Evolutionary conservation across 768 basidiomycete species (phyloP), one percentile per base, ranked within the genome.

Genomic region (Lactifluus hygrophoroides): DNA sequence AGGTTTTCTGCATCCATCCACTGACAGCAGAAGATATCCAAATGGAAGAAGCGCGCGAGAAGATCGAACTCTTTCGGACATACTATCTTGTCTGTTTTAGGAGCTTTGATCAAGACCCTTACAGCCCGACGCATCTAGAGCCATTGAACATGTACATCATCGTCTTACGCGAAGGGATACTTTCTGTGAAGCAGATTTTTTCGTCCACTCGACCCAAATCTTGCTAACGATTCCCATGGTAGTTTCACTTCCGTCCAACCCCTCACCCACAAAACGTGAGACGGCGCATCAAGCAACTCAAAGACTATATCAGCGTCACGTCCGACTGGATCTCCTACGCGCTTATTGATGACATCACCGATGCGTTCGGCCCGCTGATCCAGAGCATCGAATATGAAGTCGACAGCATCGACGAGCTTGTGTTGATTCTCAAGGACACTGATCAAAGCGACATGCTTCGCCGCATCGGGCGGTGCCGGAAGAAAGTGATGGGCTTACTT

Each of bases 291-390:
- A 98, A 96, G 73, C 96, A 98, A 69, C 88, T 99, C 62, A 96
- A 94, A 69, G 96, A 99, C 76, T 98, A 98, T 74, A 98, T 99
- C 70, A 88, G 81, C 63, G 96, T 98, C 67, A 98, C 96, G 9
- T 95, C 94, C 3, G 96, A 99, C 74, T 99, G 96, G 96, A 99
- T 99, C 64, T 97, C 94, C 5, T 99, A 99, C 66, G 96, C 96
- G 10, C 82, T 99, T 59, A 99, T 99, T 68, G 96, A 99, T 73
- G 96, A 99, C 73, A 98, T 99, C 70, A 98, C 96, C 48, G 96
- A 99, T 69, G 95, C 94, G 9, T 99, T 99, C 69, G 96, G 96
- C 14, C 96, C 96, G 5, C 81, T 99, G 57, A 98, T 99, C 66
- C 96, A 98, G 71, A 85, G 86, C 69, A 99, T 98, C 72, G 96